Evolutionary conservation across 371 early-diverging fungal genomes (phyloP), one percentile per base, ranked within the genome.

Genomic region (Encephalitozoon cuniculi): DNA sequence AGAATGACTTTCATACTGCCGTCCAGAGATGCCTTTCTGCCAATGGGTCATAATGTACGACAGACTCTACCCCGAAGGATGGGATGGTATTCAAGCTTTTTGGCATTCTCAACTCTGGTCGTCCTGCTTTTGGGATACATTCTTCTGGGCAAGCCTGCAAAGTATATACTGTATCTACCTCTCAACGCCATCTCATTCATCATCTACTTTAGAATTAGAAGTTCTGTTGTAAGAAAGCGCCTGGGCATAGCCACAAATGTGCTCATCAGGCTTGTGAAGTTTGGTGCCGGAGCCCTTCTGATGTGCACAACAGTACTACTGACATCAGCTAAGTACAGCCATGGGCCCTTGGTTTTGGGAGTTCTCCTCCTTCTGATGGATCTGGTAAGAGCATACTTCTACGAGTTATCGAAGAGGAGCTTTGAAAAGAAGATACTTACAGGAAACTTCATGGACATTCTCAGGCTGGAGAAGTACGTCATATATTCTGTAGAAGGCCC

Each of bases 401-500:
- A 77, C 63, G 71, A 74, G 39, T 25, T 40, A 21, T 53, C 75
- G 41, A 72, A 64, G 34, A 68, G 30, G 25, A 71, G 64, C 49
- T 54, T 79, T 41, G 53, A 76, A 30, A 73, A 75, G 64, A 73
- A 52, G 49, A 39, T 82, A 40, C 46, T 68, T 25, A 75, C 77
- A 8, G 82, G 82, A 26, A 71, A 71, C 23, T 74, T 74, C 44
- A 23, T 64, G 37, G 79, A 82, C 23, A 79, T 82, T 6, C 59
- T 82, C 3, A 68, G 51, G 46, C 41, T 82, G 21, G 79, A 82
- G 55, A 77, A 70, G 69, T 79, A 80, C 67, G 63, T 79, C 26
- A 43, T 79, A 30, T 66, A 73, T 55, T 76, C 75, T 21, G 53
- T n/a, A 23, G 76, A 68, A 4, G 71, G 71, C 26, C 37, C 28